Evolutionary conservation across 805 yeast species (phyloP).

Genomic region (Candida nonsorbophila): DNA sequence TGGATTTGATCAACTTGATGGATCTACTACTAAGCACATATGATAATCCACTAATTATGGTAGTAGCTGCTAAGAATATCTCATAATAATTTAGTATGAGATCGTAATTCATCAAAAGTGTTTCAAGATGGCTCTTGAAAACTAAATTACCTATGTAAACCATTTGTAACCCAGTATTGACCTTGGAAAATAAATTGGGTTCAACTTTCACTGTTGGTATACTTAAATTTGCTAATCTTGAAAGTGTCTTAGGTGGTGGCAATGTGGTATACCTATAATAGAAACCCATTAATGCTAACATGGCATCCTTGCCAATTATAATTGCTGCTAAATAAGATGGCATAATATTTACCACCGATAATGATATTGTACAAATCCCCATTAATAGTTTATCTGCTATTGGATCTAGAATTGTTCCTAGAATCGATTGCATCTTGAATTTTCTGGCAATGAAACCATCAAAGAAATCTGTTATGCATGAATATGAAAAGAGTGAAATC

Average conservation of each 20-base stretch:
- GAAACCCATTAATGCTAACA: constrained; percentile 67
- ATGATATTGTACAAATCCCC: constrained; percentile 77
- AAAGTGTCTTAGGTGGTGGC: constrained; percentile 69
- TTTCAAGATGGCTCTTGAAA: constrained; percentile 20
- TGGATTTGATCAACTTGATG: constrained; percentile 43
- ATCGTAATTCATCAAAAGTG: constrained; percentile 9
- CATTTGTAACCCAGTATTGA: constrained; percentile 93
- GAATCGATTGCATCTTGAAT: constrained; percentile 68
- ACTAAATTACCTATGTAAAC: constrained; percentile 60
- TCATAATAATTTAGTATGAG: constrained; percentile 20
- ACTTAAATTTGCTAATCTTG: constrained; percentile 71
- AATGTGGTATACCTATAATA: constrained; percentile 68
- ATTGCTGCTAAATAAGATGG: constrained; percentile 61
- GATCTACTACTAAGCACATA: constrained; percentile 70
- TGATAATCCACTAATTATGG: constrained; percentile 71
- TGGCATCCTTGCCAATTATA: constrained; percentile 79
- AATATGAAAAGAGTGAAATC: constrained; percentile 68
- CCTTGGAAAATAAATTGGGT: constrained; percentile 82
- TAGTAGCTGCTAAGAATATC: constrained; percentile 42
- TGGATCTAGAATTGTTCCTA: constrained; percentile 92
- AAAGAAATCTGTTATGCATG: constrained; percentile 84
- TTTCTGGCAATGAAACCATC: constrained; percentile 90
- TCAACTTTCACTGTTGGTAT: constrained; percentile 80
- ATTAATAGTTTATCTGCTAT: constrained; percentile 89
- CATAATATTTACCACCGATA: constrained; percentile 62